Conservation (phyloP, 1,284 basidiomycete species). For the Ustilago cynodontis region DNA sequence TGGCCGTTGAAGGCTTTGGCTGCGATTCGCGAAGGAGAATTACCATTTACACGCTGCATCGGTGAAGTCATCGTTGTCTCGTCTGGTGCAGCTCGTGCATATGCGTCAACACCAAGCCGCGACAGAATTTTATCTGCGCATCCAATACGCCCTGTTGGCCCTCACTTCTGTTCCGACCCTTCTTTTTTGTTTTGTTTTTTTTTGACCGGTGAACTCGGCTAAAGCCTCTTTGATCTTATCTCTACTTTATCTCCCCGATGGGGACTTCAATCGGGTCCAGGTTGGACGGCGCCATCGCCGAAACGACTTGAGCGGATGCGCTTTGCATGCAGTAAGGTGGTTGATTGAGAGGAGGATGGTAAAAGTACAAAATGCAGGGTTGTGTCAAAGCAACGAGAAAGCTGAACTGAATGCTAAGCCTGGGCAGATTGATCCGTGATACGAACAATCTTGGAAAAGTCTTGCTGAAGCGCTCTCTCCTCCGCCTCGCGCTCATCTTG, state of each 20-base stretch:
- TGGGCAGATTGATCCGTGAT: slow-evolving; percentile 42
- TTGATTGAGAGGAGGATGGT: not conserved
- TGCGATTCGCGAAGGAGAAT: not conserved
- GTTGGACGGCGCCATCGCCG: not conserved
- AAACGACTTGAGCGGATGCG: no score
- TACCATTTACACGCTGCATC: slow-evolving; percentile 5
- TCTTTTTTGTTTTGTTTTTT: not conserved
- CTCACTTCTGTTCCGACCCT: not conserved
- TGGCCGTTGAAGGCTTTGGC: not conserved
- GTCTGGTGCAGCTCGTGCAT: slow-evolving; percentile 9
- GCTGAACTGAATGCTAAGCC: not conserved
- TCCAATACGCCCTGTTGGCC: no score
- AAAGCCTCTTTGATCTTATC: not conserved
- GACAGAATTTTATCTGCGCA: not conserved
- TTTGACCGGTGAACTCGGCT: slow-evolving; percentile 3
- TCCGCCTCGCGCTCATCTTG: slow-evolving; percentile 38
- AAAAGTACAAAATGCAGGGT: slow-evolving; percentile 27
- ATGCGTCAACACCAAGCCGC: not conserved
- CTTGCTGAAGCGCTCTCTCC: slow-evolving; percentile 33
- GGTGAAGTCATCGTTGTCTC: slow-evolving; percentile 39
- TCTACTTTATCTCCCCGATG: not conserved
- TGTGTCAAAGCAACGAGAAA: not conserved
- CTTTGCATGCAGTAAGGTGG: not conserved
- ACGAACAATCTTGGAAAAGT: slow-evolving; percentile 57
- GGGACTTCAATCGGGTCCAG: not conserved